Conservation (phyloP, 2,329 filamentous ascomycete genomes). For the Ceratocystis harringtonii region DNA sequence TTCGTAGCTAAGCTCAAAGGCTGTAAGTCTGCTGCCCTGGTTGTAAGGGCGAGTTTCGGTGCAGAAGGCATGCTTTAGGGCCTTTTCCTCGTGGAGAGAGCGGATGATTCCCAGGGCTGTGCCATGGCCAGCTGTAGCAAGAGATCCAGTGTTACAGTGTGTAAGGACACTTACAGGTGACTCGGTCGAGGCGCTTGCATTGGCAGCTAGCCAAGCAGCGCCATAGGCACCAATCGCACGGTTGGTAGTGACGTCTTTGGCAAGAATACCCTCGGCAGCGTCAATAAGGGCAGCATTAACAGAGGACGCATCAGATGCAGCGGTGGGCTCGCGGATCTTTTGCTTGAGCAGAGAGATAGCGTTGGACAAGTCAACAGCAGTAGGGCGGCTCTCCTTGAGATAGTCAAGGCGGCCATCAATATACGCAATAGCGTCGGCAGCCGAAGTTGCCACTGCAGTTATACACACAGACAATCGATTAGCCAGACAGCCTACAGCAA, state of each 20-base stretch:
- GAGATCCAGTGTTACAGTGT: slow-evolving; percentile 94
- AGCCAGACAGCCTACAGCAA: neutral
- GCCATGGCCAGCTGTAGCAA: slow-evolving; percentile 94
- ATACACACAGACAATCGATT: slow-evolving; percentile 21
- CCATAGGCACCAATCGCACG: slow-evolving; percentile 70
- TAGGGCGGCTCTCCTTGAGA: slow-evolving; percentile 76
- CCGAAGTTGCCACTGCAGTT: slow-evolving; percentile 28
- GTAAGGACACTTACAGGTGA: slow-evolving; percentile 64
- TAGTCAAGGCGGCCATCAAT: slow-evolving; percentile 70
- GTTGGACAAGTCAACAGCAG: slow-evolving; percentile 87
- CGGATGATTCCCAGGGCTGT: slow-evolving; percentile 91
- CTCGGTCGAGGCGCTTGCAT: slow-evolving; percentile 35
- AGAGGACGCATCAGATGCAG: slow-evolving; percentile 29
- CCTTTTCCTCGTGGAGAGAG: slow-evolving; percentile 50
- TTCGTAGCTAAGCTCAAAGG: slow-evolving; percentile 93
- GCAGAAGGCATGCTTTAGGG: slow-evolving; percentile 76
- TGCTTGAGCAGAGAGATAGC: slow-evolving; percentile 67
- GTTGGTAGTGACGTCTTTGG: slow-evolving; percentile 78
- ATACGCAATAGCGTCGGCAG: slow-evolving; percentile 48
- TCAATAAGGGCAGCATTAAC: slow-evolving; percentile 58
- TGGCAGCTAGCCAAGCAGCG: slow-evolving; percentile 62
- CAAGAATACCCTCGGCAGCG: slow-evolving; percentile 73
- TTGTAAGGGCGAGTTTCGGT: slow-evolving; percentile 97
- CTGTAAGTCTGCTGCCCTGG: slow-evolving; percentile 85
- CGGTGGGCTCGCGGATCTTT: slow-evolving; percentile 38